phyloP scores from a whole-genome alignment of 163 green algal species.

The Coccomyxa subellipsoidea region DNA sequence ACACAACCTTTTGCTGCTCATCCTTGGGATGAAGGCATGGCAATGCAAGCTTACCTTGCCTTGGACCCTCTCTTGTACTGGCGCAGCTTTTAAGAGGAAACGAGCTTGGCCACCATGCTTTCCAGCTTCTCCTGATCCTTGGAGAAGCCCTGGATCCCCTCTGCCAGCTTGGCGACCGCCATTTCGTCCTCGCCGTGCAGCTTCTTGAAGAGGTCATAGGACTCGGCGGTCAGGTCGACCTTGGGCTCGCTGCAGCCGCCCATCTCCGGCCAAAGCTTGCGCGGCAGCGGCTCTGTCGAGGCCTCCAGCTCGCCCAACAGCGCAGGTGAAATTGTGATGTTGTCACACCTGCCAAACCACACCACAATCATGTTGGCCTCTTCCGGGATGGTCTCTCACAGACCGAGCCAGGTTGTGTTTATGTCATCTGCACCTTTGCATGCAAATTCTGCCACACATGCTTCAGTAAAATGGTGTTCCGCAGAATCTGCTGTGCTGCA shows the following conservation, averaged over 20 bases:
- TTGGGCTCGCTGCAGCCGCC: conserved; percentile 36
- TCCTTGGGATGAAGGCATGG: no score
- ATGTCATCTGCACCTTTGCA: no score
- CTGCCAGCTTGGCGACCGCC: conserved; percentile 83
- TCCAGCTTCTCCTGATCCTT: conserved; percentile 71
- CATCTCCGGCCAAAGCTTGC: conserved; percentile 66
- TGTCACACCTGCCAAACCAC: conserved; percentile 61
- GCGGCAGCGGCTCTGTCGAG: conserved; percentile 57
- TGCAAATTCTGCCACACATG: no score
- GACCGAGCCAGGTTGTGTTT: background rate
- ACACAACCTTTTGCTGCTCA: no score
- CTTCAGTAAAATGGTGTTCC: no score
- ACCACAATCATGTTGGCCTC: background rate
- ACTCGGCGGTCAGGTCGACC: conserved; percentile 37
- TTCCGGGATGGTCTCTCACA: background rate
- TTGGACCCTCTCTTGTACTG: no score
- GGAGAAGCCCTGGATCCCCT: conserved; percentile 80
- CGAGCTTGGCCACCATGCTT: background rate
- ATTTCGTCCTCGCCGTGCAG: conserved; percentile 73
- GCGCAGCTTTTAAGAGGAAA: background rate
- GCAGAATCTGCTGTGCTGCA: no score
- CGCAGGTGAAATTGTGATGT: conserved; percentile 87
- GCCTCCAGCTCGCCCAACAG: conserved; percentile 81
- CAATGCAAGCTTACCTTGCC: no score
- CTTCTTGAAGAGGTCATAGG: conserved; percentile 49